A percentile compares a stretch with the other conserved stretches of the same genome.
Evolutionary conservation across 1,284 basidiomycete genomes (phyloP).

Genomic region (Schizopora paradoxa): DNA sequence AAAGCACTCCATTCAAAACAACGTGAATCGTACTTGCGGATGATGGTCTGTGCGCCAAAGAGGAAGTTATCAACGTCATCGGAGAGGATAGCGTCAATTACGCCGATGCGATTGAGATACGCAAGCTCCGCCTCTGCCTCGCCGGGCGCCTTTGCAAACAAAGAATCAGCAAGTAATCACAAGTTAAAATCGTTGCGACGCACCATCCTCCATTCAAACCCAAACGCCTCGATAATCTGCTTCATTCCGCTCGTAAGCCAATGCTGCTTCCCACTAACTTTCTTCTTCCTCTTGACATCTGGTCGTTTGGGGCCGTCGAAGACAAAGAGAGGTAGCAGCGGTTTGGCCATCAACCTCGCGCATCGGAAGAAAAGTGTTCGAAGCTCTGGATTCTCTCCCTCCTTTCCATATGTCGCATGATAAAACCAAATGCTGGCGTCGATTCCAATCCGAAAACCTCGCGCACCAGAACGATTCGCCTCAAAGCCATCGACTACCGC

Average conservation of each 20-base stretch:
- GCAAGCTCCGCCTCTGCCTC: conserved; percentile 98
- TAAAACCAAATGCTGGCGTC: conserved; percentile 83
- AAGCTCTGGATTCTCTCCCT: conserved; percentile 76
- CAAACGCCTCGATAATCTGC: conserved; percentile 80
- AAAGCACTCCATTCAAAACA: conserved; percentile 2
- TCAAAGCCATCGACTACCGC: conserved; percentile 67
- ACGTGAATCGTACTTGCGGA: conserved; percentile 58
- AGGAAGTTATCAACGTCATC: conserved; percentile 93
- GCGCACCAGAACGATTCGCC: conserved; percentile 47
- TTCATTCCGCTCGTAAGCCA: conserved; percentile 68
- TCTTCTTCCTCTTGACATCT: conserved; percentile 74
- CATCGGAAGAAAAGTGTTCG: conserved; percentile 73
- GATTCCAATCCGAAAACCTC: conserved; percentile 70
- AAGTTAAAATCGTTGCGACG: conserved; percentile 27
- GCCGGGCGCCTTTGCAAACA: conserved; percentile 66
- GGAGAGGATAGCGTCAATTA: conserved; percentile 86
- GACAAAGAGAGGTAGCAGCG: conserved; percentile 86
- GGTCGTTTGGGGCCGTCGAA: conserved; percentile 91
- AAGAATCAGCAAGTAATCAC: neutral
- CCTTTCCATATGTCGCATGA: conserved; percentile 65
- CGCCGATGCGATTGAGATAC: conserved; percentile 71
- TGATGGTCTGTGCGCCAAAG: conserved; percentile 80
- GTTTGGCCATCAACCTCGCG: conserved; percentile 67
- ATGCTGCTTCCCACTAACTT: conserved; percentile 56
- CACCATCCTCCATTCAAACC: conserved; percentile 81